Percentiles rank a stretch among this genome's conserved stretches.
Evolutionary conservation across 768 basidiomycete species (phyloP).

Genomic region (Lentinula sp.): DNA sequence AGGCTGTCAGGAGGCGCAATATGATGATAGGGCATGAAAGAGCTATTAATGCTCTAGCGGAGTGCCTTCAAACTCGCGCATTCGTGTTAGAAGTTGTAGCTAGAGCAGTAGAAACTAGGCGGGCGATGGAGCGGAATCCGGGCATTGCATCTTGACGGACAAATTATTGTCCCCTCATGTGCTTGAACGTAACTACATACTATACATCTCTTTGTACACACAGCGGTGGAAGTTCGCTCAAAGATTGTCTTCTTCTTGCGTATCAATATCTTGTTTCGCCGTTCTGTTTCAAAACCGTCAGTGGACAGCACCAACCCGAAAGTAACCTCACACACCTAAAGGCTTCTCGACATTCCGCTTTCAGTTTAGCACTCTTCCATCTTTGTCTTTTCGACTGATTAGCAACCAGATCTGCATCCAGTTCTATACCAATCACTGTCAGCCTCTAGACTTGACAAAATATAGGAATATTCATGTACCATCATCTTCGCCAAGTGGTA

Average conservation of each 20-base stretch:
- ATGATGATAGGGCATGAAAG: too few relatives aligned
- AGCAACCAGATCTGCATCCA: constrained; percentile 61
- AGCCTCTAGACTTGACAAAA: background rate
- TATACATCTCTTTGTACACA: too few relatives aligned
- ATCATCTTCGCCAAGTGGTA: constrained; percentile 60
- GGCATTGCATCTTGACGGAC: too few relatives aligned
- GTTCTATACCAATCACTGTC: constrained; percentile 29
- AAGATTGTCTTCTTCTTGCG: constrained; percentile 7
- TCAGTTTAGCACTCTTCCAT: constrained; percentile 49
- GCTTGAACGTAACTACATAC: too few relatives aligned
- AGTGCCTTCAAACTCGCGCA: too few relatives aligned
- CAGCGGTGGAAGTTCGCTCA: background rate
- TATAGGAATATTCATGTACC: constrained; percentile 34
- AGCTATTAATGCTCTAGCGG: too few relatives aligned
- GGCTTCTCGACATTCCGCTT: constrained; percentile 54
- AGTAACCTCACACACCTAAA: constrained; percentile 41
- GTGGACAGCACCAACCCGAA: background rate
- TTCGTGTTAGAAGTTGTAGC: too few relatives aligned
- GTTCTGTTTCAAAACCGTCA: constrained; percentile 20
- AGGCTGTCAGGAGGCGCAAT: too few relatives aligned
- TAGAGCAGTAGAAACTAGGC: too few relatives aligned
- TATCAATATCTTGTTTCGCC: constrained; percentile 44
- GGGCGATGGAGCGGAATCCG: too few relatives aligned
- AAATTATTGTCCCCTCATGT: too few relatives aligned
- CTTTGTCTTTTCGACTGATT: constrained; percentile 44